Evolutionary conservation across 2,329 filamentous ascomycete species (phyloP).

Genomic region (Immersiporthe knoxdaviesiana): DNA sequence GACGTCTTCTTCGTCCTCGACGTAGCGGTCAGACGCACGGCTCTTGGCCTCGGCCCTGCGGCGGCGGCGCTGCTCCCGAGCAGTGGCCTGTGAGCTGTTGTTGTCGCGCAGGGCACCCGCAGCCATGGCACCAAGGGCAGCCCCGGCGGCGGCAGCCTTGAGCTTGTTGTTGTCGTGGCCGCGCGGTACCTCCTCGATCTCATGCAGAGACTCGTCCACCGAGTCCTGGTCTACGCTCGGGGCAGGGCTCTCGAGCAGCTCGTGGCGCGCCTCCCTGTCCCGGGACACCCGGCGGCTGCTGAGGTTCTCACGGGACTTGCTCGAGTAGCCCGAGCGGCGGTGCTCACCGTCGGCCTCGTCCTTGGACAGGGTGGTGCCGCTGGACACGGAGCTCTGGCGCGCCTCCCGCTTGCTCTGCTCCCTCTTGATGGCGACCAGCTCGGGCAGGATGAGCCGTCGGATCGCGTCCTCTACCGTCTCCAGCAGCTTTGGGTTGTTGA

Average conservation of each 20-base stretch:
- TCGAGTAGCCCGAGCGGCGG: constrained; percentile 56
- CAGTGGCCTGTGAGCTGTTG: constrained; percentile 48
- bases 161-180: constrained; percentile 50
- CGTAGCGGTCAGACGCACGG: constrained; percentile 48
- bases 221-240: constrained; percentile 54
- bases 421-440: constrained; percentile 87
- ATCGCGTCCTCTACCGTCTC: constrained; percentile 95
- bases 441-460: constrained; percentile 83
- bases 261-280: constrained; percentile 59
- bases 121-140: constrained; percentile 44
- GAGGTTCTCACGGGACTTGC: constrained; percentile 55
- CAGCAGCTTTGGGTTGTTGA: constrained; percentile 89
- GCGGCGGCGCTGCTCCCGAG: constrained; percentile 56
- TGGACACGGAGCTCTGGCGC: constrained; percentile 67
- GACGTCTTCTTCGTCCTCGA: constrained; percentile 58
- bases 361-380: constrained; percentile 56
- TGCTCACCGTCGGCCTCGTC: constrained; percentile 63
- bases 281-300: constrained; percentile 45
- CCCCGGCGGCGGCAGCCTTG: constrained; percentile 50
- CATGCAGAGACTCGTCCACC: constrained; percentile 44
- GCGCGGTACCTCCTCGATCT: constrained; percentile 51
- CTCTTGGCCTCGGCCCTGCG: constrained; percentile 57
- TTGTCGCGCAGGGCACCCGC: constrained; percentile 43
- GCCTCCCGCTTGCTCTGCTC: constrained; percentile 81
- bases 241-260: constrained; percentile 54